Evolutionary conservation across 129 eudicot species (phyloP), one percentile per base, ranked within the genome.

Genomic region (Helianthus tuberosus): DNA sequence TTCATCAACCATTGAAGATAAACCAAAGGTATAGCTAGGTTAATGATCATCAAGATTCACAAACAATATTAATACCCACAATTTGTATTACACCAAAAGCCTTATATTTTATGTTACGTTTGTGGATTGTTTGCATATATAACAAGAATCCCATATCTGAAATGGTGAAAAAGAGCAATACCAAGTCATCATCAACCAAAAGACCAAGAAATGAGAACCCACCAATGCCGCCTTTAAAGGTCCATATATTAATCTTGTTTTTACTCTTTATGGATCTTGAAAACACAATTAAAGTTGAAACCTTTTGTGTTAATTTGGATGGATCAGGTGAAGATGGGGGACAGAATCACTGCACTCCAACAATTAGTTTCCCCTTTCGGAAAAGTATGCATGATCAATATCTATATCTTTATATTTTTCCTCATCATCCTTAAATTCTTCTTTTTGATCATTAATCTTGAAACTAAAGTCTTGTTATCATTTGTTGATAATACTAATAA

Each of bases 301-400:
- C 35, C 27, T 68, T 71, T 72, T 80, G 59, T 72, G 76, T 35
- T 79, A 17, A 72, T 72, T 68, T 74, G 51, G 79, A 54, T 41
- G 72, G 69, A 79, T 78, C 84, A 95, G 99, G 99, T 57, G 87
- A 95, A 95, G 88, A 91, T 95, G 99, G 99, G 99, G 83, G 99
- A 95, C 99, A 89, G 96, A 95, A 89, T 95, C 85, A 95, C 97
- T 78, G 99, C 99, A 66, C 97, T 95, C 75, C 99, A 95, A 87
- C 99, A 95, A 91, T 85, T 95, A 85, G 97, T 95, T 79, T 95
- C 99, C 55, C 99, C 99, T 95, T 95, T 95, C 73, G 99, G 99
- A 89, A 95, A 95, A 96, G 99, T 91, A 89, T 73, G 83, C 61
- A 66, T 64, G 68, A 78, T 79, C 55, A 60, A 71, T 64, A 69